Base-by-base conservation (phyloP, 2,329 filamentous ascomycete species). In the Metarhizium album region DNA sequence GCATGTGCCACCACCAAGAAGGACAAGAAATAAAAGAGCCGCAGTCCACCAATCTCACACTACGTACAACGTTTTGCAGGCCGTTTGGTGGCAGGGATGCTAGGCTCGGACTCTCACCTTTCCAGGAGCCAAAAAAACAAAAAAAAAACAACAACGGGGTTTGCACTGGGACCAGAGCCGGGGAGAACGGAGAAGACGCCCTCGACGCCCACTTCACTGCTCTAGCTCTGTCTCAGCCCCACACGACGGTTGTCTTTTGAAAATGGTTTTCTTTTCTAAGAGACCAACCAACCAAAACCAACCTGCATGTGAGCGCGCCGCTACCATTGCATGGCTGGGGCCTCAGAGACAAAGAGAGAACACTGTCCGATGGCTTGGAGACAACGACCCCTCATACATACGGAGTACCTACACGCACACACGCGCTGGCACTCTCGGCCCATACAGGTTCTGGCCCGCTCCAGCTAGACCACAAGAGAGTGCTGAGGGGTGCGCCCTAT, bases 61-160 rank as follows among this genome's bases (percentile, higher is more conserved):
- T 13, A 29, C 14, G 14, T 5, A 14, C 33, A 43, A 42, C 42
- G 27, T 4, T n/a, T n/a, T 20, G 40, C 22, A 52, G 35, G 27
- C 45, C 35, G 42, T 24, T n/a, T 22, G 46, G 5, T 9, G 38
- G 40, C 51, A 53, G 40, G 51, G 48, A 50, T 50, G 7, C 22
- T n/a, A 43, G 45, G 48, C 43, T 53, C 43, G 48, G 45, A 45
- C 43, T 46, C 46, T 27, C 31, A 35, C 29, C 33, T 23, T 42
- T 23, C 27, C 20, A 18, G 22, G 27, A 40, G 35, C 20, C 37
- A 31, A 31, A 49, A 46, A 52, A 9, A 9, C 27, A 6, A 29
- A 37, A 22, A 48, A 47, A 38, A 47, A 13, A 31, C 45, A 24
- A 18, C 16, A n/a, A 42, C 45, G 40, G 23, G 40, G 40, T 24